These are phyloP conservation scores for Pyricularia pennisetigena DNA, from an alignment of 2,329 filamentous ascomycete genomes.

Conservation along the genomic window DNA sequence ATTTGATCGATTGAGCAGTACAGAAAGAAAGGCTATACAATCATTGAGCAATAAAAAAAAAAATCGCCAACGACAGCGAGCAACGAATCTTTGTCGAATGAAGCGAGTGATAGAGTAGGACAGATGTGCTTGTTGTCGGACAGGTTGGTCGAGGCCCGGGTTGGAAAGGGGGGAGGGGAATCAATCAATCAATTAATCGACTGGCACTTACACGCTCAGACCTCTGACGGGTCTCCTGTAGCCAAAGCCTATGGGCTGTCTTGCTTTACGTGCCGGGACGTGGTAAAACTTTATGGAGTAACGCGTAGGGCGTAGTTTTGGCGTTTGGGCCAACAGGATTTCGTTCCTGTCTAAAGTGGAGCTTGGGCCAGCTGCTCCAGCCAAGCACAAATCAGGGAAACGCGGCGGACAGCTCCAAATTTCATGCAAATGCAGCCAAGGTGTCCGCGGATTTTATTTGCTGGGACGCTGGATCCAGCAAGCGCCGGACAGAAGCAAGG, in stretches of 20 bases:
- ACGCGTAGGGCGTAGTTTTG: constrained; percentile 3
- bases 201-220: constrained; percentile 13
- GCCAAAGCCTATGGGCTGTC: not conserved
- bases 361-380: not conserved
- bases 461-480: not conserved
- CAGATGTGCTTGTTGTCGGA: not conserved
- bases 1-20: not conserved
- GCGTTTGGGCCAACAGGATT: not conserved
- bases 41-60: not conserved
- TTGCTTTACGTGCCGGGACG: constrained; percentile 15
- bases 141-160: not conserved
- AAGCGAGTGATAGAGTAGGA: not conserved
- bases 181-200: constrained; percentile 7
- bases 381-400: not conserved
- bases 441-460: not conserved
- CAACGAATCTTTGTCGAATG: not conserved
- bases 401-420: not conserved
- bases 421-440: not conserved
- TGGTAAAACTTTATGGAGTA: constrained; percentile 15
- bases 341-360: not conserved
- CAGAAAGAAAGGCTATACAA: not conserved
- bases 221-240: constrained; percentile 13
- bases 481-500: not conserved
- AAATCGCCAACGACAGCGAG: not conserved
- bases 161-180: constrained; percentile 5